Conservation (phyloP, 1,139 yeast species). For the Taphrina wiesneri region DNA sequence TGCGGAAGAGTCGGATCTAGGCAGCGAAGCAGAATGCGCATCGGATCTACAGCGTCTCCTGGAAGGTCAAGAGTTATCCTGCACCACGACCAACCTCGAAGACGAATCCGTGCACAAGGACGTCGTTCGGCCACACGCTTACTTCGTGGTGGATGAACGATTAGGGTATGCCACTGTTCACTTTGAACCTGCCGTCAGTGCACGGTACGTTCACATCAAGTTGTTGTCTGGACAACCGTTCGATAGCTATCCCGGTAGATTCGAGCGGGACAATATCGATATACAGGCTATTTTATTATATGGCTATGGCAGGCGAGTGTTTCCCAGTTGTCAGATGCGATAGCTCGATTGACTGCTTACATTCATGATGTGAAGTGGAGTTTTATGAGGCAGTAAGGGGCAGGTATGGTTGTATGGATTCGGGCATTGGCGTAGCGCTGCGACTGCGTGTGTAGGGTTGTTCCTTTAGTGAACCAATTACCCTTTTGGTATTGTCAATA, state of each 20-base stretch:
- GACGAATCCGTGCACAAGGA: neutral
- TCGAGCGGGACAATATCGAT: conserved; percentile 32
- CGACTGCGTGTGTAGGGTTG: too few relatives aligned
- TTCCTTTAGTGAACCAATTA: too few relatives aligned
- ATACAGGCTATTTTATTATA: conserved; percentile 22
- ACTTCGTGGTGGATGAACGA: conserved; percentile 13
- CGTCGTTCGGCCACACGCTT: conserved; percentile 18
- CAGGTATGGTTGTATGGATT: neutral
- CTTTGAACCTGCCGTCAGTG: conserved; percentile 25
- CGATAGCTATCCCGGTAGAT: conserved; percentile 24
- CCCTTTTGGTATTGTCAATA: too few relatives aligned
- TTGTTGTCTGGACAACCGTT: conserved; percentile 25
- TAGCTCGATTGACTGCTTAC: neutral
- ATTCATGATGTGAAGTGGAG: neutral
- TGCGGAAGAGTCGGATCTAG: conserved; percentile 1
- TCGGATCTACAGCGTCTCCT: conserved; percentile 3
- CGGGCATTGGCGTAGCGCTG: neutral
- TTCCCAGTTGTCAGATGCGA: conserved; percentile 1
- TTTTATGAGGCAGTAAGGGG: neutral
- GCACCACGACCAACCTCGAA: conserved; percentile 18
- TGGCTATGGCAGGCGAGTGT: conserved; percentile 18
- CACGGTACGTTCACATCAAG: conserved; percentile 30
- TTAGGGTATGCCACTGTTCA: conserved; percentile 13
- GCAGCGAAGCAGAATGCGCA: neutral
- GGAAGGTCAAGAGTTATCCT: conserved; percentile 13